Percentiles rank a stretch among this genome's conserved stretches.
phyloP scores from a whole-genome alignment of 345 rosid species.

The Eucalyptus coolabah region DNA sequence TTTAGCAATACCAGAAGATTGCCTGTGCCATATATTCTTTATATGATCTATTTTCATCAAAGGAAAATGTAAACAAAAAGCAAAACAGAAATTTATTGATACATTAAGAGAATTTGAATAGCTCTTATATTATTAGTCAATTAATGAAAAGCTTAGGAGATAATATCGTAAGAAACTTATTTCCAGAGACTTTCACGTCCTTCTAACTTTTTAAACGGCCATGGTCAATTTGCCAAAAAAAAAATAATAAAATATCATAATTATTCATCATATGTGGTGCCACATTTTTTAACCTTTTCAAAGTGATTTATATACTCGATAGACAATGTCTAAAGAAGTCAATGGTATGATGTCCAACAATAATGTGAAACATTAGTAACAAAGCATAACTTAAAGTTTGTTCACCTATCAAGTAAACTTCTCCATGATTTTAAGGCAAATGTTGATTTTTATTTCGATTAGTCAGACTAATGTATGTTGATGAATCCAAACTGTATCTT shows the following conservation, averaged over 20 bases:
- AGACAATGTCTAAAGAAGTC: not conserved
- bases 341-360: not conserved
- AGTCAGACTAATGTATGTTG: no score
- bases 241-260: not conserved
- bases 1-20: not conserved
- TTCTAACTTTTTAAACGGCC: no score
- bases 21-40: not conserved
- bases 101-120: not conserved
- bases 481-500: no score
- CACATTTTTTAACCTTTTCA: not conserved
- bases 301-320: not conserved
- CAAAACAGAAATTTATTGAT: not conserved
- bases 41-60: not conserved
- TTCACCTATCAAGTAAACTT: not conserved
- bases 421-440: not conserved
- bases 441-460: not conserved
- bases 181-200: no score
- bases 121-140: not conserved
- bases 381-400: not conserved
- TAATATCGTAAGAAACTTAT: no score
- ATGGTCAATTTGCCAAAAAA: no score
- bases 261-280: not conserved
- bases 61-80: not conserved
- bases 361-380: not conserved
- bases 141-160: not conserved